Conservation (phyloP, 2,329 filamentous ascomycete genomes). For the Paraphaeosphaeria minitans region DNA sequence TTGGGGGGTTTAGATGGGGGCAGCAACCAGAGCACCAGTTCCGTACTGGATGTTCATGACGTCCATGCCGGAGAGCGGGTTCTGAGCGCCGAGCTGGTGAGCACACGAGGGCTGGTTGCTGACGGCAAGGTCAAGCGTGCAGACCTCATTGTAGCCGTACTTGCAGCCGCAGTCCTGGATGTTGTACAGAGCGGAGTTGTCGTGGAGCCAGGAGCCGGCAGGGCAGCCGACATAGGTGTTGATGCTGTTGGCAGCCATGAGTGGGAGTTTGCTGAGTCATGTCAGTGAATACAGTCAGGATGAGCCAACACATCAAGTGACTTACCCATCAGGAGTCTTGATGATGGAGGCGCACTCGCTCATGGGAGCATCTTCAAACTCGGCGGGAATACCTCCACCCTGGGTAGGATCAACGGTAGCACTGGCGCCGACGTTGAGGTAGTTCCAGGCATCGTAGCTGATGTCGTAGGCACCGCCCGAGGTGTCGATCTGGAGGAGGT, state of each 20-base stretch:
- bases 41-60: constrained; percentile 35
- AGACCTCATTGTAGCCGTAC: constrained; percentile 35
- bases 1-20: neutral
- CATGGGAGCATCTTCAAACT: constrained; percentile 56
- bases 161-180: constrained; percentile 54
- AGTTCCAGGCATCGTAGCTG: constrained; percentile 67
- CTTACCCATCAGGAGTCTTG: constrained; percentile 21
- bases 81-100: constrained; percentile 29
- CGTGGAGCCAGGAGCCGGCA: constrained; percentile 15
- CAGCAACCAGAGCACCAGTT: constrained; percentile 19
- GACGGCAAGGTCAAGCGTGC: constrained; percentile 29
- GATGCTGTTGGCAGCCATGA: constrained; percentile 23
- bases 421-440: constrained; percentile 58
- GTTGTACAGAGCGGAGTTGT: constrained; percentile 48
- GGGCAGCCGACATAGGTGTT: constrained; percentile 22
- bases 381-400: constrained; percentile 59
- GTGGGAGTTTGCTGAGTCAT: constrained; percentile 20
- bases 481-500: constrained; percentile 64
- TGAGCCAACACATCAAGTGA: too few relatives aligned
- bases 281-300: too few relatives aligned
- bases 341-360: constrained; percentile 59
- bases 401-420: constrained; percentile 53
- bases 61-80: constrained; percentile 17
- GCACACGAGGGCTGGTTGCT: constrained; percentile 36
- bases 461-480: constrained; percentile 64